Percentiles rank a stretch among this genome's conserved stretches.
Conservation (phyloP, 768 basidiomycete genomes). For the Tephrocybe rancida region DNA sequence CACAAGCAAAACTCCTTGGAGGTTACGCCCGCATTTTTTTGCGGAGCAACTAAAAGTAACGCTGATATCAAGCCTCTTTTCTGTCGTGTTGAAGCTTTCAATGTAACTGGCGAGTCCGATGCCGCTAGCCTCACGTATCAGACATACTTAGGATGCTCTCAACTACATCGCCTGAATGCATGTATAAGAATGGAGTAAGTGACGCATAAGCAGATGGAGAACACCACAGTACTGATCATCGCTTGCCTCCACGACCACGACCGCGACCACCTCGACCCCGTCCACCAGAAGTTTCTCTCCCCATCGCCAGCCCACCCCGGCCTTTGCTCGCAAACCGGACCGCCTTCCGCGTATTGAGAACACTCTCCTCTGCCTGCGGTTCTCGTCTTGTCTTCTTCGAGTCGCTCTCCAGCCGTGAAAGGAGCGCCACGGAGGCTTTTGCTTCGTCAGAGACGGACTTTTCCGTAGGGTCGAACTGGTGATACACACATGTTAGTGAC, state of each 20-base stretch:
- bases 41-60: too few species aligned
- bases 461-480: constrained; percentile 86
- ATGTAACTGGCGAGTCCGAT: too few species aligned
- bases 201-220: neutral
- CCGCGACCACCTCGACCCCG: constrained; percentile 26
- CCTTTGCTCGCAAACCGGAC: constrained; percentile 76
- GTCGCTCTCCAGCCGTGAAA: constrained; percentile 76
- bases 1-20: too few species aligned
- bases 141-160: too few species aligned
- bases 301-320: constrained; percentile 61
- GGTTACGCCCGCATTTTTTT: too few species aligned
- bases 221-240: constrained; percentile 13
- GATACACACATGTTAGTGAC: neutral
- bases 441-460: constrained; percentile 66
- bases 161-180: neutral
- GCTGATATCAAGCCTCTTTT: too few species aligned
- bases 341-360: constrained; percentile 89
- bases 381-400: constrained; percentile 61
- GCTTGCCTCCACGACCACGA: constrained; percentile 28
- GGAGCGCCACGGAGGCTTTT: constrained; percentile 69
- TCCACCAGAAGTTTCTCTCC: constrained; percentile 38
- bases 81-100: too few species aligned
- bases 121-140: too few species aligned
- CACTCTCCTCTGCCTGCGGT: constrained; percentile 48
- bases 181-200: neutral